Evolutionary conservation across 2,329 filamentous ascomycete genomes (phyloP), one percentile per base, ranked within the genome.

Genomic region (Capronia epimyces): DNA sequence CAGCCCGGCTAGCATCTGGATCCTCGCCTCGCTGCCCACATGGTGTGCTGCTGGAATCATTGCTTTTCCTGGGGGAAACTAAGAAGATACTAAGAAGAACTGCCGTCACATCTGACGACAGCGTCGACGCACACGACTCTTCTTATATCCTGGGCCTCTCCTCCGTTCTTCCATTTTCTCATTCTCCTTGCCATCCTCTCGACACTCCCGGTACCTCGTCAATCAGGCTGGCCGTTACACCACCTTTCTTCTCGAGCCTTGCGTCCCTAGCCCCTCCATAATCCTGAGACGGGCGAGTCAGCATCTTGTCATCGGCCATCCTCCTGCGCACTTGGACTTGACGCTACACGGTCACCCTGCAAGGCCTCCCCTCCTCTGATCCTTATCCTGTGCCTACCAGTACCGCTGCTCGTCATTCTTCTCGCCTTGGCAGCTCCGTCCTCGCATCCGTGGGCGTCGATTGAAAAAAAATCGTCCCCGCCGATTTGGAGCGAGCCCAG

Each of bases 381-480:
- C 24, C 24, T 27, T 10, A 10, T 27, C 24, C 24, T 27, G 9
- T 34, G 6, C 31, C 10, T 15, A 13, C 31, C 15, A n/a, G 5
- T 13, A 34, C n/a, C 31, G 5, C 34, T 18, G 40, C 20, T 37
- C 21, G 16, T 29, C 24, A 43, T 34, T n/a, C 31, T 13, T n/a
- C 24, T 42, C 20, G 21, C 32, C 51, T 53, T 50, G 51, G 46
- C 51, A 53, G 12, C 24, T 31, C 42, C 22, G 43, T 18, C 36
- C 46, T 18, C 37, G 32, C 13, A 15, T 9, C 40, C 12, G 8
- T 9, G 10, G 7, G n/a, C 40, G 10, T 12, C 20, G 21, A 21
- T 7, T 22, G 9, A 41, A 13, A 5, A 22, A 41, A n/a, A n/a
- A n/a, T n/a, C n/a, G n/a, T n/a, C n/a, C n/a, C n/a, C n/a, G n/a